Evolutionary conservation across 768 basidiomycete genomes (phyloP).

Genomic region (Arthromyces matolae): DNA sequence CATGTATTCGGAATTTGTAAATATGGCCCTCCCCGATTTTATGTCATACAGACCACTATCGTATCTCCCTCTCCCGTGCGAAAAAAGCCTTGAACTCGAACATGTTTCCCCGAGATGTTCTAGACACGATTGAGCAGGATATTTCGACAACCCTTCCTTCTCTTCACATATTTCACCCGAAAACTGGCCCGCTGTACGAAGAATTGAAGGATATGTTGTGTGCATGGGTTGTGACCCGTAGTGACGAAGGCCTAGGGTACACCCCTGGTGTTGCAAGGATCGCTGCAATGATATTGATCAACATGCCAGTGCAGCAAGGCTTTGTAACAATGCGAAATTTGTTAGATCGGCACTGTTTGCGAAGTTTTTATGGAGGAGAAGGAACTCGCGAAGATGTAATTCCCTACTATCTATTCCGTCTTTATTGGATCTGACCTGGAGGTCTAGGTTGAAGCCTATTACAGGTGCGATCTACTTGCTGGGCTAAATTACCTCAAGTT

Average conservation of each 20-base stretch:
- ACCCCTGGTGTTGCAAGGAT: conserved; percentile 64
- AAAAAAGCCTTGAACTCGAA: conserved; percentile 64
- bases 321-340: conserved; percentile 86
- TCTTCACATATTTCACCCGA: conserved; percentile 75
- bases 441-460: conserved; percentile 94
- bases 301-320: conserved; percentile 69
- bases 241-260: conserved; percentile 80
- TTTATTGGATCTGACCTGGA: too few relatives aligned
- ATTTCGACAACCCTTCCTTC: conserved; percentile 69
- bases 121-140: conserved; percentile 70
- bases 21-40: conserved; percentile 8
- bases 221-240: conserved; percentile 85
- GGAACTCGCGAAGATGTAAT: conserved; percentile 75
- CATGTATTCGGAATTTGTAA: conserved; percentile 25
- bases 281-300: conserved; percentile 84
- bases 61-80: conserved; percentile 67
- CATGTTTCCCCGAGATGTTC: conserved; percentile 59
- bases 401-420: too few relatives aligned
- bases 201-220: conserved; percentile 82
- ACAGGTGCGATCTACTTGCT: conserved; percentile 50
- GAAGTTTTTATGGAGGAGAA: conserved; percentile 78
- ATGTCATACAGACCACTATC: conserved; percentile 57
- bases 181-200: conserved; percentile 73
- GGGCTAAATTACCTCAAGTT: background rate
- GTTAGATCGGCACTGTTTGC: conserved; percentile 78